Conservation (phyloP, 2,329 filamentous ascomycete genomes). For the Cladosporium sp. region DNA sequence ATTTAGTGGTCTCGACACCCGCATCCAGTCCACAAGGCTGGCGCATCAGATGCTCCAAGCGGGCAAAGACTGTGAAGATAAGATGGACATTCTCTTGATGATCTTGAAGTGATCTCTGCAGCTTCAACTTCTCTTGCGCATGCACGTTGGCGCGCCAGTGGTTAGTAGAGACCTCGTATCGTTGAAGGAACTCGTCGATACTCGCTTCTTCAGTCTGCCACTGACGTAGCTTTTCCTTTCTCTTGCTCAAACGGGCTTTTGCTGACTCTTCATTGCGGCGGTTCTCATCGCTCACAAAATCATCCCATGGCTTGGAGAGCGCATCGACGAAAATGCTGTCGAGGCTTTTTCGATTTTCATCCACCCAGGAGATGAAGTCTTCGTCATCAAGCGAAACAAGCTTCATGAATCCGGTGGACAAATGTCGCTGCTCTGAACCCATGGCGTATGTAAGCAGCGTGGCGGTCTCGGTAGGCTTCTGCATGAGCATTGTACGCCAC, state of each 20-base stretch:
- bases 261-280: conserved; percentile 74
- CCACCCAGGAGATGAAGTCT: conserved; percentile 84
- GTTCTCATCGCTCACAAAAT: conserved; percentile 83
- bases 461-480: conserved; percentile 82
- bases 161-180: conserved; percentile 83
- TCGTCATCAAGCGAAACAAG: conserved; percentile 87
- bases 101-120: conserved; percentile 86
- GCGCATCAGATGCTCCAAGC: conserved; percentile 75
- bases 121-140: conserved; percentile 85
- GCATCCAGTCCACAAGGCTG: conserved; percentile 81
- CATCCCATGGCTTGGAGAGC: conserved; percentile 82
- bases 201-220: conserved; percentile 73
- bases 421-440: conserved; percentile 67
- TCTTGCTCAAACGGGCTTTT: conserved; percentile 67
- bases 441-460: conserved; percentile 72
- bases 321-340: conserved; percentile 81
- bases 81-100: conserved; percentile 87
- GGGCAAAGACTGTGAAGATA: conserved; percentile 72
- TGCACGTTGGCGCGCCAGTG: conserved; percentile 97
- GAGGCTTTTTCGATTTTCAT: conserved; percentile 74
- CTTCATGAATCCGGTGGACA: conserved; percentile 77
- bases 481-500: conserved; percentile 89
- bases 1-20: conserved; percentile 62
- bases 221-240: conserved; percentile 77
- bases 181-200: conserved; percentile 70